Base-by-base conservation (phyloP, 148 eudicot species). In the Selenicereus undatus region DNA sequence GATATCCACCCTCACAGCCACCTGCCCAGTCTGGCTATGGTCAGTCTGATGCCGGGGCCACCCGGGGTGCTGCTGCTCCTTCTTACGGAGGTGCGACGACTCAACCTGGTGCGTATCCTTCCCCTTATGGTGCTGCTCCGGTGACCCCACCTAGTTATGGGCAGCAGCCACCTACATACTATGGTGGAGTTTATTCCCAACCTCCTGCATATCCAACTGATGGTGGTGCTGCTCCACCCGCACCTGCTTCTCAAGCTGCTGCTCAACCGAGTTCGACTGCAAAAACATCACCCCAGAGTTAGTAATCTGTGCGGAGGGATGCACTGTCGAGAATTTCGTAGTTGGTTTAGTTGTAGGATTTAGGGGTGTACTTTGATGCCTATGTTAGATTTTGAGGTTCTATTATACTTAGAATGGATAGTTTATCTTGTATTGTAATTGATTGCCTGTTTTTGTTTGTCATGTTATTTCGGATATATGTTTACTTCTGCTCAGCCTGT, bases 111-210 rank as follows among this genome's bases (percentile, higher is more conserved):
- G 80, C 82, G 4, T 88, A 88, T 74, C 90, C 92, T n/a, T 81
- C 91, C 32, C 76, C 81, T 30, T 94, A 93, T 79, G 94, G 93
- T 70, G 93, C 43, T 39, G 43, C 43, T 39, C 43, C 43, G 8
- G 43, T 39, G 43, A 39, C 43, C 3, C 43, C 93, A 43, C 85
- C 88, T 64, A 80, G 83, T 8, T 96, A 96, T 71, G 94, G 93
- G 64, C 98, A 93, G 85, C 94, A 81, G 82, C 89, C 89, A 13
- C 87, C 91, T 18, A 52, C 88, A 3, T 92, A 95, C 26, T 94
- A 92, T 81, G 97, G 92, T 8, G 84, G 90, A 69, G 90, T 89
- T 64, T 95, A 93, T 84, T 39, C 95, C 26, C 95, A 93, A 90
- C 84, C 94, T 76, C 79, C 92, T 24, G 91, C 89, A 64, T 93